Conservation (phyloP, 805 yeast genomes). For the Yarrowia porcina region DNA sequence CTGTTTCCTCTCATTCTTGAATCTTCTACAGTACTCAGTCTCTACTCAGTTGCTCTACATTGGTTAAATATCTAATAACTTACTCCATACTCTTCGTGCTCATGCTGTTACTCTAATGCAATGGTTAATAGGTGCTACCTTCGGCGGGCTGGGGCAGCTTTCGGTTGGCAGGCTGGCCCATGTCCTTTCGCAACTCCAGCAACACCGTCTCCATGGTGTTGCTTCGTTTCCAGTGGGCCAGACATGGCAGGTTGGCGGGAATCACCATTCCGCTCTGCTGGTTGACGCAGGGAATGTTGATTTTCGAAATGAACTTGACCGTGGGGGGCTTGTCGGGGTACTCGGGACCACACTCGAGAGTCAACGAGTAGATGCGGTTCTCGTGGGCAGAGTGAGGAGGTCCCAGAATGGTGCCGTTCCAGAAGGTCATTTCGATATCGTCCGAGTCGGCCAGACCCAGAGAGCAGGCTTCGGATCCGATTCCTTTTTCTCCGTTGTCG, state of each 20-base stretch:
- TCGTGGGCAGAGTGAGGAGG: conserved; percentile 93
- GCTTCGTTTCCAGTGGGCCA: conserved; percentile 83
- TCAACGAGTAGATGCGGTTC: conserved; percentile 84
- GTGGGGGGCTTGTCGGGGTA: conserved; percentile 90
- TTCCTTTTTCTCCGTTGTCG: conserved; percentile 97
- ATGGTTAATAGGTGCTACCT: conserved; percentile 58
- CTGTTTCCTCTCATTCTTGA: neutral
- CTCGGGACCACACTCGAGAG: conserved; percentile 71
- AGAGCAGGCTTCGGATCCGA: conserved; percentile 95
- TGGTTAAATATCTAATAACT: too few relatives aligned
- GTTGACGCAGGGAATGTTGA: conserved; percentile 91
- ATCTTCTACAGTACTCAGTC: too few relatives aligned
- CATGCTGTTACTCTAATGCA: conserved; percentile 20
- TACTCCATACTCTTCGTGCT: neutral
- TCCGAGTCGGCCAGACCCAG: conserved; percentile 88
- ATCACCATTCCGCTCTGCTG: conserved; percentile 53
- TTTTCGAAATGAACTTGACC: conserved; percentile 74
- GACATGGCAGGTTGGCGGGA: conserved; percentile 55
- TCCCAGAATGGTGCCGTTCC: conserved; percentile 98
- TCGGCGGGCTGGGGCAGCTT: conserved; percentile 89
- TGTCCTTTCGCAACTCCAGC: conserved; percentile 79
- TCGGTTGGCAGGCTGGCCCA: conserved; percentile 81
- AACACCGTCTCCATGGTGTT: conserved; percentile 91
- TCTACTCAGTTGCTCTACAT: too few relatives aligned
- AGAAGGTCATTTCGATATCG: conserved; percentile 87